Evolutionary conservation across 306 rosid species (phyloP), one percentile per base, ranked within the genome.

Genomic region (Pachyrhizus erosus): DNA sequence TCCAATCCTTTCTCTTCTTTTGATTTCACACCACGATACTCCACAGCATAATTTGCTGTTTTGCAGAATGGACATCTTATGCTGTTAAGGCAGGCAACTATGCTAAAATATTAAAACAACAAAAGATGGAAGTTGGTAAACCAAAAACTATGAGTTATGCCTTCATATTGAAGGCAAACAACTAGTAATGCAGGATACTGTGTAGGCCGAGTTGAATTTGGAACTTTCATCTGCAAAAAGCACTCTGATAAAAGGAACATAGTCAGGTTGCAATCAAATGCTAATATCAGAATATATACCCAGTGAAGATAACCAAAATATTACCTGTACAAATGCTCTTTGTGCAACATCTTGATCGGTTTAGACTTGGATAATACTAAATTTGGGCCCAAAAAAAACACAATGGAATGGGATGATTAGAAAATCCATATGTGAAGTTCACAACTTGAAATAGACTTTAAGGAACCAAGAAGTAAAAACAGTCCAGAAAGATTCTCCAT

Each of bases 171-270:
- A 71, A 83, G 66, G 9, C 51, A 79, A 73, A 70, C 52, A 43
- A 67, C 49, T 31, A 64, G 75, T 46, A 40, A 65, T 57, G 57
- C 76, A 90, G 97, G 99, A 96, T 96, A 96, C 99, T 93, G 99
- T 21, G 98, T 93, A 27, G 99, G 99, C 57, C 97, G 98, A 64
- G 97, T 88, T 75, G 99, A 93, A 87, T 96, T 96, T 58, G 99
- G 99, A 82, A 96, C 99, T 90, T 92, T 96, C 99, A 96, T 96
- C 94, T 96, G 98, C 88, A 96, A 86, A 89, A 96, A 96, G 80
- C 99, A 96, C 87, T 96, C 99, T 96, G 94, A 78, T 54, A 27
- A 76, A 83, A 75, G 67, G 84, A 85, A 88, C 58, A 26, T 49
- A 79, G 77, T 89, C 85, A 90, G 84, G 42, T 70, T 39, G 37